A percentile compares a stretch with the other conserved stretches of the same genome.
Evolutionary conservation across 2,329 filamentous ascomycete genomes (phyloP).

Genomic region (Pseudogymnoascus sp.): DNA sequence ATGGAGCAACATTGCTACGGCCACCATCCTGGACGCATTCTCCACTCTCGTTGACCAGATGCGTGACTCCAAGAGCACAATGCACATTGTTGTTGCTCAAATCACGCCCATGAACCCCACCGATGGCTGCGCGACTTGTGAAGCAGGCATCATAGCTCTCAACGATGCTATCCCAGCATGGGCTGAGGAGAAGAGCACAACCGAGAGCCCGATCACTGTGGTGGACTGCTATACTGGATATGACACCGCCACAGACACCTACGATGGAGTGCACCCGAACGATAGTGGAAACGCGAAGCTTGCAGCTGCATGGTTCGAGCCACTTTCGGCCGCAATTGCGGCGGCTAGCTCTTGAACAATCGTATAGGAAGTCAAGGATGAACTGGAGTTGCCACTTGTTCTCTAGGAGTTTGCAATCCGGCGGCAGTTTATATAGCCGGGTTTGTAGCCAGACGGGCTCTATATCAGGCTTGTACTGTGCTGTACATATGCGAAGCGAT

Average conservation of each 20-base stretch:
- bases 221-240: constrained; percentile 32
- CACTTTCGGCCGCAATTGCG: background rate
- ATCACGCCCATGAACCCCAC: constrained; percentile 30
- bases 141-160: constrained; percentile 16
- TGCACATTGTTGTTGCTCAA: constrained; percentile 33
- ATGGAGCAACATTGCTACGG: constrained; percentile 29
- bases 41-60: constrained; percentile 35
- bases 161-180: constrained; percentile 29
- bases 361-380: background rate
- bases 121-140: constrained; percentile 24
- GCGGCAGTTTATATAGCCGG: background rate
- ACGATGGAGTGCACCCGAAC: constrained; percentile 32
- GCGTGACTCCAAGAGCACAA: constrained; percentile 33
- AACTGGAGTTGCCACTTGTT: background rate
- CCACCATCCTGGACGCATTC: constrained; percentile 33
- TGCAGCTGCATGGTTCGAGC: constrained; percentile 26
- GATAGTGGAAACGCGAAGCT: constrained; percentile 26
- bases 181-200: constrained; percentile 24
- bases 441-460: background rate
- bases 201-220: constrained; percentile 27
- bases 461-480: background rate
- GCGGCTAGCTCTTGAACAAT: background rate
- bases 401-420: background rate
- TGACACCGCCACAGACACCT: constrained; percentile 23
- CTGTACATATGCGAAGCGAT: background rate